Base-by-base conservation (phyloP, 345 rosid species). In the Orychophragmus violaceus region DNA sequence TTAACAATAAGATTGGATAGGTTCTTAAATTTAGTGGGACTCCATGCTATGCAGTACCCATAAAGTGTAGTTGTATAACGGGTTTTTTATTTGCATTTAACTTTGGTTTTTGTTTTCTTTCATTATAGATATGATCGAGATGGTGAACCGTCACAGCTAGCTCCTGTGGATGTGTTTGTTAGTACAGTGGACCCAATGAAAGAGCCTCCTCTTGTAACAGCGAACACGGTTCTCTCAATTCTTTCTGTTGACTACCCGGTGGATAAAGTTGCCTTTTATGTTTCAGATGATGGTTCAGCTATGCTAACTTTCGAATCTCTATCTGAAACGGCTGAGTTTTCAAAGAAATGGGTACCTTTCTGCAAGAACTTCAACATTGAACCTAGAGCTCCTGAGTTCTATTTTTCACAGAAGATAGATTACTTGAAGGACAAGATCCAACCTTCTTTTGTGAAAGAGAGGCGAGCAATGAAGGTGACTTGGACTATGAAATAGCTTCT, bases 171-270 rank as follows among this genome's bases (percentile, higher is more conserved):
- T 75, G 75, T 94, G 55, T 88, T 94, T 77, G 97, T 94, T 71
- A 94, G 99, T 78, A 94, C 99, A 0, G 99, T 94, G 95, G 99
- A 94, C 75, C 99, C 99, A 36, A 71, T 90, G 65, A 94, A 94
- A 78, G 99, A 94, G 71, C 99, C 99, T 62, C 99, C 99, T 17
- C 90, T 94, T 64, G 30, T 94, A 16, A 90, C 99, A 22, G 99
- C 97, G 24, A 90, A 94, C 83, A 94, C 97, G 4, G 97, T 94
- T 66, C 82, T 94, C 76, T 94, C 97, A 16, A 90, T 94, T 44
- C 97, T 94, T 68, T 66, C 97, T 6, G 97, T 94, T 80, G 99
- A 90, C 79, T 94, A 94, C 76, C 99, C 99, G 0, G 96, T 88
- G 18, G 99, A 94, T 82, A 94, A 88, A 82, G 90, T 94, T 36